These are phyloP conservation scores for Circinella umbellata DNA, from an alignment of 371 early-diverging fungal genomes.

Conservation along the genomic window DNA sequence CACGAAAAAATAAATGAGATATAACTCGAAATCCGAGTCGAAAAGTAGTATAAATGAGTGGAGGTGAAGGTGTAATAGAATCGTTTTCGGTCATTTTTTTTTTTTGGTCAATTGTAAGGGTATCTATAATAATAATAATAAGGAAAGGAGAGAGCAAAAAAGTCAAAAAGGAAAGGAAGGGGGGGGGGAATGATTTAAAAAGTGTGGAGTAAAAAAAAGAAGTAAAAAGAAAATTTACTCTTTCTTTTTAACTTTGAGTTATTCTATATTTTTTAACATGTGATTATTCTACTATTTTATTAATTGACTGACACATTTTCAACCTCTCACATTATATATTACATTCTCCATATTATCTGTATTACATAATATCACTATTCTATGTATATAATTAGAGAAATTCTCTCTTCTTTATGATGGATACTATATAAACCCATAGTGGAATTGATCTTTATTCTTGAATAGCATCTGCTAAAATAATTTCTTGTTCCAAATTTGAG, in stretches of 20 bases:
- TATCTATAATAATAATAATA: neutral
- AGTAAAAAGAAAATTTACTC: too few species aligned
- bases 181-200: neutral
- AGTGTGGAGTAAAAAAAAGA: neutral
- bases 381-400: too few species aligned
- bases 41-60: slow-evolving; percentile 21
- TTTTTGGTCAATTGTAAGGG: too few species aligned
- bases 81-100: neutral
- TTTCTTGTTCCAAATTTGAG: slow-evolving; percentile 44
- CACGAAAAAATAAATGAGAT: slow-evolving; percentile 83
- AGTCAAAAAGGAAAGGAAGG: neutral
- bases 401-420: too few species aligned
- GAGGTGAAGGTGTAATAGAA: slow-evolving; percentile 14
- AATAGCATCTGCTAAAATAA: slow-evolving; percentile 32
- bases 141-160: neutral
- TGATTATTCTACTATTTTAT: neutral
- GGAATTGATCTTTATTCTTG: too few species aligned
- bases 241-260: too few species aligned
- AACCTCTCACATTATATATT: too few species aligned
- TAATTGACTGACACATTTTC: too few species aligned
- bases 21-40: slow-evolving; percentile 17
- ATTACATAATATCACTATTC: too few species aligned
- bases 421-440: too few species aligned
- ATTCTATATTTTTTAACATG: too few species aligned
- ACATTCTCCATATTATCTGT: too few species aligned